These are phyloP conservation scores for Teunomyces barrocoloradensis DNA, from an alignment of 805 yeast species.

Conservation along the genomic window DNA sequence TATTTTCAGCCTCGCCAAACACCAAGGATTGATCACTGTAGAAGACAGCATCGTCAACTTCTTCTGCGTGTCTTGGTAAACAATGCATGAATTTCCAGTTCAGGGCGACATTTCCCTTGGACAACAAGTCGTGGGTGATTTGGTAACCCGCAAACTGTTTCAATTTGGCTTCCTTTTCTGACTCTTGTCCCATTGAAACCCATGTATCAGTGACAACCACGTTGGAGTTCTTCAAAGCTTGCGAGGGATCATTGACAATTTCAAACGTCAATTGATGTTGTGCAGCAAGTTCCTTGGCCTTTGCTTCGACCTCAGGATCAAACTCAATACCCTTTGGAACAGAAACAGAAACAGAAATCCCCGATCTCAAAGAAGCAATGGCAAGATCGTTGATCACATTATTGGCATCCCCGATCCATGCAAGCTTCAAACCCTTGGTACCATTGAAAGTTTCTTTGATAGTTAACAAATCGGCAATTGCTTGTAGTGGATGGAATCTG, in stretches of 20 bases:
- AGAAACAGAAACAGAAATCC: slow-evolving; percentile 81
- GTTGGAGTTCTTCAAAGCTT: slow-evolving; percentile 72
- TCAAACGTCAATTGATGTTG: slow-evolving; percentile 48
- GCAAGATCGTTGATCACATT: slow-evolving; percentile 93
- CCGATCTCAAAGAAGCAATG: slow-evolving; percentile 79
- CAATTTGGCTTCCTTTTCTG: slow-evolving; percentile 66
- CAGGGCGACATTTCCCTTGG: slow-evolving; percentile 53
- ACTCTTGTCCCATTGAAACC: slow-evolving; percentile 97
- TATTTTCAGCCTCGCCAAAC: slow-evolving; percentile 93
- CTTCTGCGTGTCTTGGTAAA: slow-evolving; percentile 92
- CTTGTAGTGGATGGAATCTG: slow-evolving; percentile 90
- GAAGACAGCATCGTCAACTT: slow-evolving; percentile 90
- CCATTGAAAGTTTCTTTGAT: slow-evolving; percentile 73
- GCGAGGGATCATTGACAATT: slow-evolving; percentile 68
- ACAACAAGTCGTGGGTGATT: slow-evolving; percentile 64
- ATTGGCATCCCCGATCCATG: slow-evolving; percentile 98
- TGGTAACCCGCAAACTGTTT: slow-evolving; percentile 86
- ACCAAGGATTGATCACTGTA: slow-evolving; percentile 78
- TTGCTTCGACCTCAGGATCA: slow-evolving; percentile 49
- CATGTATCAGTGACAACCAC: slow-evolving; percentile 94
- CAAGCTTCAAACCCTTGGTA: slow-evolving; percentile 62
- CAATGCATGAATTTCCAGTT: slow-evolving; percentile 97
- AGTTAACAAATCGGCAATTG: slow-evolving; percentile 86
- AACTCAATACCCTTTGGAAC: slow-evolving; percentile 76
- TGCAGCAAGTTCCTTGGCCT: slow-evolving; percentile 53